Percentiles rank a stretch among this genome's conserved stretches.
Evolutionary conservation across 805 yeast genomes (phyloP).

Genomic region (Starmera pachycereana): DNA sequence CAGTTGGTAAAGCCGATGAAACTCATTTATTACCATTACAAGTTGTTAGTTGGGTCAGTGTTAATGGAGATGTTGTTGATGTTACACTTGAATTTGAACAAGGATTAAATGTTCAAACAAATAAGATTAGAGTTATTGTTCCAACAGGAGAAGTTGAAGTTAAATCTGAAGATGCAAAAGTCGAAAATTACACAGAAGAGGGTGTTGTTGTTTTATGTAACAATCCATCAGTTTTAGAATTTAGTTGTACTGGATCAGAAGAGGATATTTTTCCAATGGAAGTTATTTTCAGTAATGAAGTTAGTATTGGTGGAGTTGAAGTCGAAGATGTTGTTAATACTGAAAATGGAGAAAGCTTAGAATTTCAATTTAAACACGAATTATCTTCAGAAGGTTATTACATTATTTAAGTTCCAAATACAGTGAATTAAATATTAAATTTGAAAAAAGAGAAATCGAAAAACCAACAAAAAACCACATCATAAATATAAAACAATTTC

Average conservation of each 20-base stretch:
- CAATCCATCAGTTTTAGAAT: slow-evolving; percentile 57
- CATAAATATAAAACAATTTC: no score
- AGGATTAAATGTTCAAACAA: slow-evolving; percentile 31
- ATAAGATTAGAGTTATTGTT: slow-evolving; percentile 55
- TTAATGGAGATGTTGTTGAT: slow-evolving; percentile 49
- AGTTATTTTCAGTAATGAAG: slow-evolving; percentile 45
- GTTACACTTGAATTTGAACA: slow-evolving; percentile 84
- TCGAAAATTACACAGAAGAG: slow-evolving; percentile 50
- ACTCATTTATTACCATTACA: slow-evolving; percentile 49
- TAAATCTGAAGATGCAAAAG: slow-evolving; percentile 43
- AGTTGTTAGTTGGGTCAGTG: slow-evolving; percentile 78
- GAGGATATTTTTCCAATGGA: slow-evolving; percentile 85
- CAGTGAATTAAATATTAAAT: no score
- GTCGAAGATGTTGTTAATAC: slow-evolving; percentile 46
- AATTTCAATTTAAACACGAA: slow-evolving; percentile 56
- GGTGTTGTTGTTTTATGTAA: slow-evolving; percentile 63
- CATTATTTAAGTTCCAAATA: slow-evolving; percentile 22
- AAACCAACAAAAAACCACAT: no score
- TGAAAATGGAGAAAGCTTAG: slow-evolving; percentile 46
- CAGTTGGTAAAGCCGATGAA: slow-evolving; percentile 52
- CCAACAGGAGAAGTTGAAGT: slow-evolving; percentile 44
- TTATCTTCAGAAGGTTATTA: slow-evolving; percentile 49
- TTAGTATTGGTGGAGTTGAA: slow-evolving; percentile 49
- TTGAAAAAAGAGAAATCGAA: no score
- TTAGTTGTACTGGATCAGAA: slow-evolving; percentile 68